A percentile compares a stretch with the other conserved stretches of the same genome.
Evolutionary conservation across 371 early-diverging fungal genomes (phyloP).

Genomic region (Entomophthora muscae): DNA sequence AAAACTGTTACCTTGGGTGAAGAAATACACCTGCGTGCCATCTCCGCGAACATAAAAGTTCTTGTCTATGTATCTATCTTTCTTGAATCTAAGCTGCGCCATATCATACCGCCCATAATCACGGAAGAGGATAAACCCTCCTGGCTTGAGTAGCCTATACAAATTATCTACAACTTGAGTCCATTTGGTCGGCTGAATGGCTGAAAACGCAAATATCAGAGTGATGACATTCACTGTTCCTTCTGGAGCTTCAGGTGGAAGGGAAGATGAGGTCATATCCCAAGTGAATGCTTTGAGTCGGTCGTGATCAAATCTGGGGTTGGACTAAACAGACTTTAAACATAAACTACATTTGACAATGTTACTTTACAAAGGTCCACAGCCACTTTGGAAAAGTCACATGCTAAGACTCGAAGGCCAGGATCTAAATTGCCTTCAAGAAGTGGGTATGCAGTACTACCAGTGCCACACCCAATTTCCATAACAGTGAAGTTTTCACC

Average conservation of each 20-base stretch:
- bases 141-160: conserved; percentile 42
- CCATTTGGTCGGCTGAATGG: conserved; percentile 69
- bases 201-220: conserved; percentile 65
- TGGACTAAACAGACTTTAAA: conserved; percentile 14
- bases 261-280: conserved; percentile 47
- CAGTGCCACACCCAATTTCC: conserved; percentile 92
- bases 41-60: conserved; percentile 83
- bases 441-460: conserved; percentile 87
- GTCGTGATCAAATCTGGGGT: conserved; percentile 31
- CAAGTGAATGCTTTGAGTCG: conserved; percentile 69
- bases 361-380: conserved; percentile 52
- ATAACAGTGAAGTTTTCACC: conserved; percentile 12
- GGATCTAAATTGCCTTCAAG: conserved; percentile 49
- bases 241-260: conserved; percentile 39
- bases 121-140: conserved; percentile 62
- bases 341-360: not conserved
- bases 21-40: conserved; percentile 43
- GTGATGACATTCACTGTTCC: conserved; percentile 58
- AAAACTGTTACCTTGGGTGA: conserved; percentile 10
- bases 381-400: conserved; percentile 69
- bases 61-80: conserved; percentile 53
- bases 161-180: conserved; percentile 43
- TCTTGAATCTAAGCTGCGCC: conserved; percentile 71
- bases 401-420: conserved; percentile 49
- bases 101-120: conserved; percentile 82